These are phyloP conservation scores for Pseudovirgaria hyperparasitica DNA, from an alignment of 2,329 filamentous ascomycete genomes.

Conservation along the genomic window DNA sequence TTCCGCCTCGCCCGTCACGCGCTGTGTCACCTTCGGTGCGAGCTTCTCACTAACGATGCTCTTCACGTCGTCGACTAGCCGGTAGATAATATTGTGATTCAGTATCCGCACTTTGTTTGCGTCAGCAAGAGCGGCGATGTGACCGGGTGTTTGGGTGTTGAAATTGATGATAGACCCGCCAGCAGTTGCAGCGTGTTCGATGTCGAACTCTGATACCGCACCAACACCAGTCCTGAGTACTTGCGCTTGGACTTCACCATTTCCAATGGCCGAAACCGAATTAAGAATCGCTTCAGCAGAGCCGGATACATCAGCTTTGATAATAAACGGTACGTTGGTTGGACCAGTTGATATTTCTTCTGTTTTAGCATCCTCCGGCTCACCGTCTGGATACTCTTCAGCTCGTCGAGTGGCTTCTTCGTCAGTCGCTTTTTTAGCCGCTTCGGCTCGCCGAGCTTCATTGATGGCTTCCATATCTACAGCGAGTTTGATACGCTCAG, in stretches of 20 bases:
- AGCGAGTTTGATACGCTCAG: conserved; percentile 52
- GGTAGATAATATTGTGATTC: conserved; percentile 79
- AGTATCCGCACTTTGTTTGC: conserved; percentile 62
- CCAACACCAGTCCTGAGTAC: conserved; percentile 71
- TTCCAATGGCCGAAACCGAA: conserved; percentile 65
- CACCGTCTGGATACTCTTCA: conserved; percentile 9
- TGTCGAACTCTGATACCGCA: conserved; percentile 68
- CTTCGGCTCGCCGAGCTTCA: conserved; percentile 42
- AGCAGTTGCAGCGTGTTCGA: conserved; percentile 73
- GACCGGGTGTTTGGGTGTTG: conserved; percentile 57
- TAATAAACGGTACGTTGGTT: conserved; percentile 60
- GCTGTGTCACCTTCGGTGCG: conserved; percentile 50
- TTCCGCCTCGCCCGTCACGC: conserved; percentile 79
- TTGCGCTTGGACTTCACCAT: conserved; percentile 65
- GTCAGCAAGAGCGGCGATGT: conserved; percentile 58
- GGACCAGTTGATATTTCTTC: conserved; percentile 33
- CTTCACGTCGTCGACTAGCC: conserved; percentile 61
- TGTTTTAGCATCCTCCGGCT: conserved; percentile 24
- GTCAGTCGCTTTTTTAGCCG: conserved; percentile 50
- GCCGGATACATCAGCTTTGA: conserved; percentile 88
- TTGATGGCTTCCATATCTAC: conserved; percentile 68
- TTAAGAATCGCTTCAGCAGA: conserved; percentile 84
- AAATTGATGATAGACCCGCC: conserved; percentile 73
- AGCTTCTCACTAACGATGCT: conserved; percentile 56
- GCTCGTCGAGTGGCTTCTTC: conserved; percentile 30